These are phyloP conservation scores for Takashimella koratensis DNA, from an alignment of 1,284 basidiomycete species.

Conservation along the genomic window DNA sequence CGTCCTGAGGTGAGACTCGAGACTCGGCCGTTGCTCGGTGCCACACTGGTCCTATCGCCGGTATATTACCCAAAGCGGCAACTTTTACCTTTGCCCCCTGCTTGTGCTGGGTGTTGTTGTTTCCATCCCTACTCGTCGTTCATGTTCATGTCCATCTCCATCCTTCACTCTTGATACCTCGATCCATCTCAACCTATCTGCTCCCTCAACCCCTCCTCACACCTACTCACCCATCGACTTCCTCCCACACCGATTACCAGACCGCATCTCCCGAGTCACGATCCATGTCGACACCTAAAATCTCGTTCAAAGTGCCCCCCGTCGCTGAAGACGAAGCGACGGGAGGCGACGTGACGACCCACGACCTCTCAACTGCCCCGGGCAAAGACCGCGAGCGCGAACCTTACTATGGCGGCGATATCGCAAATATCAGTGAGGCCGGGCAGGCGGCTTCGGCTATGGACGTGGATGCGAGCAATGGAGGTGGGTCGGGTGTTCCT, in stretches of 20 bases:
- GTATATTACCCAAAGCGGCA: too few species aligned
- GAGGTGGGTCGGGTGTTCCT: conserved; percentile 30
- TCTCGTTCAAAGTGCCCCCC: conserved; percentile 36
- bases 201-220: not conserved
- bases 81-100: too few species aligned
- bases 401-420: conserved; percentile 45
- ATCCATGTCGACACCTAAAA: conserved; percentile 46
- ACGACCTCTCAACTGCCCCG: conserved; percentile 43
- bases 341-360: conserved; percentile 39
- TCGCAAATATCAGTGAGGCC: conserved; percentile 43
- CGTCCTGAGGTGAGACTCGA: too few species aligned
- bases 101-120: too few species aligned
- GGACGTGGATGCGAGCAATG: conserved; percentile 24
- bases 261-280: too few species aligned
- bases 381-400: conserved; percentile 50
- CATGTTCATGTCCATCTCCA: not conserved
- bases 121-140: not conserved
- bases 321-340: conserved; percentile 19
- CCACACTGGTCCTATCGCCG: not conserved
- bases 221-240: not conserved
- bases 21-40: too few species aligned
- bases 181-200: not conserved
- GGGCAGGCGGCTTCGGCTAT: conserved; percentile 16
- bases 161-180: not conserved
- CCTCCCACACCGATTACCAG: too few species aligned